Evolutionary conservation across 139 green algal genomes (phyloP).

Genomic region (Eudorina sp.): DNA sequence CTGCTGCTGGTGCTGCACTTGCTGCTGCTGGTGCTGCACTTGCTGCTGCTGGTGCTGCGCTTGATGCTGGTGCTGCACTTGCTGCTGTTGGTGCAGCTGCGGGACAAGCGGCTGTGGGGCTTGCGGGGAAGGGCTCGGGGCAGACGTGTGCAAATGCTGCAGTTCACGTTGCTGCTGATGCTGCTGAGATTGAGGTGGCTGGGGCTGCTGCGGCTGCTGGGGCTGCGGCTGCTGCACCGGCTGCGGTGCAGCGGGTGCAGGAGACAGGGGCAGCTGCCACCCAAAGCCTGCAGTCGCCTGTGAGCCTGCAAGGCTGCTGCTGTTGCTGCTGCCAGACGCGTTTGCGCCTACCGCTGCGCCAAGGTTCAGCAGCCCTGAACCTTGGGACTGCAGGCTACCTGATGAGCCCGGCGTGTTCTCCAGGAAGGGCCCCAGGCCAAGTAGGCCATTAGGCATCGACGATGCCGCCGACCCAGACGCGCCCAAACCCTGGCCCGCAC

Average conservation of each 20-base stretch:
- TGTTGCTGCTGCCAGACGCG: not conserved
- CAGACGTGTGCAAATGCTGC: not conserved
- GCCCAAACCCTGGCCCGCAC: not conserved
- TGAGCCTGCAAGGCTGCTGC: not conserved
- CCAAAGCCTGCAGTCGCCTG: slow-evolving; percentile 41
- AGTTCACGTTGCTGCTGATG: not conserved
- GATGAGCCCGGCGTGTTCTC: not conserved
- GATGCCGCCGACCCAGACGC: not conserved
- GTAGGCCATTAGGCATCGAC: not conserved
- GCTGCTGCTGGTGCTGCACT: not conserved
- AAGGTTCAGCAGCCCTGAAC: not conserved
- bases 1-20: not conserved
- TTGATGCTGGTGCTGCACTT: not conserved
- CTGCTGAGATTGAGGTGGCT: not conserved
- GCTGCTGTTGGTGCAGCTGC: not conserved
- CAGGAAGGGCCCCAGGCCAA: not conserved
- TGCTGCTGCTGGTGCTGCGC: not conserved
- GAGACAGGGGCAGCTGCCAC: slow-evolving; percentile 41
- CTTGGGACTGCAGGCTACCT: slow-evolving; percentile 27
- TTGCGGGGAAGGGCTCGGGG: slow-evolving; percentile 16
- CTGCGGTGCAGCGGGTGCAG: too few species aligned
- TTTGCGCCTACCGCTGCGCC: too few species aligned
- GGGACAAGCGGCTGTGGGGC: not conserved
- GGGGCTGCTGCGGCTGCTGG: not conserved
- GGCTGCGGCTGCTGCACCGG: not conserved